Conservation (phyloP, 805 yeast genomes). For the Suhomyces xylopsoci region DNA sequence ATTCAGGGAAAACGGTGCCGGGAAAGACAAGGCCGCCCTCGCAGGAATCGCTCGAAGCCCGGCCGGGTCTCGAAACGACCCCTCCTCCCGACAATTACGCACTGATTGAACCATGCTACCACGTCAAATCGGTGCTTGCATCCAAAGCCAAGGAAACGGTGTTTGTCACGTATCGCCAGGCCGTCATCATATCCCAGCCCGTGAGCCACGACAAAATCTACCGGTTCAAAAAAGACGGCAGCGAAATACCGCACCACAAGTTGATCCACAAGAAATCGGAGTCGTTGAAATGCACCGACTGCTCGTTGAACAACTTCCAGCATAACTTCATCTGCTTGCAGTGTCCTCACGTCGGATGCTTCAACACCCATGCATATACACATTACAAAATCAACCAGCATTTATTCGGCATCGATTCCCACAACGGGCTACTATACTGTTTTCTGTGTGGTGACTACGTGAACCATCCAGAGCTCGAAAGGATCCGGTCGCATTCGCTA, state of each 20-base stretch:
- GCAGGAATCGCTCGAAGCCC: not conserved
- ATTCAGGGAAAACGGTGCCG: slow-evolving; percentile 4
- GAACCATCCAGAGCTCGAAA: slow-evolving; percentile 56
- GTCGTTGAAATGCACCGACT: slow-evolving; percentile 51
- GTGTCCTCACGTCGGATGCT: slow-evolving; percentile 76
- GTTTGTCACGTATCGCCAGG: slow-evolving; percentile 49
- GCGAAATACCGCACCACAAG: slow-evolving; percentile 32
- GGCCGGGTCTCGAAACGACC: slow-evolving; percentile 4
- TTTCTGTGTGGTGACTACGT: slow-evolving; percentile 75
- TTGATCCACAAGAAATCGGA: slow-evolving; percentile 41
- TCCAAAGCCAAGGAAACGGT: slow-evolving; percentile 51
- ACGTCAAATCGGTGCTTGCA: slow-evolving; percentile 45
- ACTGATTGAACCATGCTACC: slow-evolving; percentile 46
- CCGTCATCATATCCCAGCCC: slow-evolving; percentile 44
- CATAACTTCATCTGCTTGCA: slow-evolving; percentile 64
- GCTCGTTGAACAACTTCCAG: slow-evolving; percentile 40
- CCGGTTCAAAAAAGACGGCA: slow-evolving; percentile 36
- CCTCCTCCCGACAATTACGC: slow-evolving; percentile 25
- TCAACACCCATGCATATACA: slow-evolving; percentile 37
- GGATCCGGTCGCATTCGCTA: slow-evolving; percentile 31
- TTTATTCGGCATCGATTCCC: slow-evolving; percentile 55
- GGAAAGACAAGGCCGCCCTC: not conserved
- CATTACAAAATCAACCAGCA: slow-evolving; percentile 35
- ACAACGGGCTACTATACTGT: slow-evolving; percentile 69
- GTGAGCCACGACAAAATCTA: slow-evolving; percentile 26